Evolutionary conservation across 2,329 filamentous ascomycete genomes (phyloP), one percentile per base, ranked within the genome.

Genomic region (Colletotrichum tabaci): DNA sequence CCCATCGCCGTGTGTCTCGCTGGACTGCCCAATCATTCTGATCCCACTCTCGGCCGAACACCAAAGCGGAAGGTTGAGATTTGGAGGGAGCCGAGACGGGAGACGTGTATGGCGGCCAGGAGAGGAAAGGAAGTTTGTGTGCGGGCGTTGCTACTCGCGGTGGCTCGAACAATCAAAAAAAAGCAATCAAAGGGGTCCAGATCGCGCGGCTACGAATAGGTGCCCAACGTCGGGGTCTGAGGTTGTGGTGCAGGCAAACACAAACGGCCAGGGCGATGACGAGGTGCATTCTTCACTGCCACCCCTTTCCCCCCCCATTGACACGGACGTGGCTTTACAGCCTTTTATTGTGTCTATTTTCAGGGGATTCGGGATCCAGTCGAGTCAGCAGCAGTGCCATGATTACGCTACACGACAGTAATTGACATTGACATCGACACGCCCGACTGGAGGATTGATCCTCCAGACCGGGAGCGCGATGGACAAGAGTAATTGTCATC

Each of bases 41-140:
- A 40, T 66, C 30, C 46, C 53, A 69, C 40, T 30, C 38, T 23
- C 7, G 13, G 53, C 42, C 46, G n/a, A 55, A 21, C 15, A 69
- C 67, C 61, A 42, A 69, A 52, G 42, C 42, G 47, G 61, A 66
- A 61, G 46, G 67, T 53, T 69, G 23, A 57, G 38, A 65, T 57
- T 52, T 30, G 44, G 50, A 52, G 38, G 56, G 16, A 57, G 35
- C 35, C 35, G 9, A 10, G 35, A 38, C 35, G 21, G 30, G 38
- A 60, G 38, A 57, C 46, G 40, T 15, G 46, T 26, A 42, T 49
- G 47, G 52, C 44, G 46, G 21, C 35, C 13, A 23, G n/a, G 42
- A 69, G 46, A 58, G 38, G 38, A 57, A 49, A n/a, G 44, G 56
- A 47, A 67, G 23, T 16, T 21, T 30, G 23, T 16, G 12, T 53